A percentile compares a stretch with the other conserved stretches of the same genome.
Conservation (phyloP, 2,329 filamentous ascomycete genomes). For the Colletotrichum simmondsii region DNA sequence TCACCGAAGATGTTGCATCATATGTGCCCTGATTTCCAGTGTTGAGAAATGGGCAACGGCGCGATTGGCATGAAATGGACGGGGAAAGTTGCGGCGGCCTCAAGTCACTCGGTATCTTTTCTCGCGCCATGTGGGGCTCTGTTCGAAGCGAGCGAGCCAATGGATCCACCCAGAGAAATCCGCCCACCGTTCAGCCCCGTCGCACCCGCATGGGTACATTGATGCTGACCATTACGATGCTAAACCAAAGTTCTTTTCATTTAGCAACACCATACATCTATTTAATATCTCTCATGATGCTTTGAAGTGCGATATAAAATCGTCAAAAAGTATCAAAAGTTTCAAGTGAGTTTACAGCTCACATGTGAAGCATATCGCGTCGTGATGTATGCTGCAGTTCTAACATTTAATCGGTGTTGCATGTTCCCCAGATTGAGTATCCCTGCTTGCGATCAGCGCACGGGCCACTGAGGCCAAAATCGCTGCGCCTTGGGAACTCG, state of each 20-base stretch:
- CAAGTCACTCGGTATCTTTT: slow-evolving; percentile 24
- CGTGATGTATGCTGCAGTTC: neutral
- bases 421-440: neutral
- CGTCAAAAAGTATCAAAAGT: fast-evolving
- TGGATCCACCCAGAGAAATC: neutral
- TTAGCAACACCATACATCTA: neutral
- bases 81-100: slow-evolving; percentile 29
- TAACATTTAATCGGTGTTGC: slow-evolving; percentile 20
- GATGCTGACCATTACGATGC: neutral
- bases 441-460: neutral
- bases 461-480: slow-evolving; percentile 36
- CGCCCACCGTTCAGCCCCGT: slow-evolving; percentile 26
- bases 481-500: slow-evolving; percentile 24
- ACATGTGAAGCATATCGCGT: neutral
- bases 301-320: no score
- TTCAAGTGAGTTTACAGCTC: neutral
- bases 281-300: fast-evolving
- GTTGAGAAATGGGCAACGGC: slow-evolving; percentile 9
- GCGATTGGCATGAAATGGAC: neutral
- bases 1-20: slow-evolving; percentile 7
- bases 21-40: neutral
- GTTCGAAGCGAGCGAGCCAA: neutral
- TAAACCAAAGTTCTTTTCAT: neutral
- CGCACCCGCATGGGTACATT: neutral
- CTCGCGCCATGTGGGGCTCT: neutral